Evolutionary conservation across 2,329 filamentous ascomycete species (phyloP), one percentile per base, ranked within the genome.

Genomic region (Albifimbria verrucaria): DNA sequence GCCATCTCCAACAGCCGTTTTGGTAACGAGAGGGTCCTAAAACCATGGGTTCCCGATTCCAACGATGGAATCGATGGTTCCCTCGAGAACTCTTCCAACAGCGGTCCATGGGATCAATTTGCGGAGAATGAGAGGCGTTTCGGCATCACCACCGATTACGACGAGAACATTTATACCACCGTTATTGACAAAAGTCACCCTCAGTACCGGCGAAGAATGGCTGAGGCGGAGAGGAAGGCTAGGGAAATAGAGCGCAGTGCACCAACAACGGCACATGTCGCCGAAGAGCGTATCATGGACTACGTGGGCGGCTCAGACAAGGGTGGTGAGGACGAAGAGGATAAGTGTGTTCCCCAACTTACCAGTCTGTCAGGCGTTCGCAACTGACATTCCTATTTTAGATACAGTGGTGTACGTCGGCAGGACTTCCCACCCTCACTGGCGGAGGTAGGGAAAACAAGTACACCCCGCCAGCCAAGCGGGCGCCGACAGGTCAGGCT

Each of bases 111-210:
- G 94, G 93, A 99, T 68, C 94, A 99, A 69, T 99, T 99, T 65
- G 89, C 90, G 53, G 87, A 83, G 57, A 97, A 97, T 65, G 90
- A 95, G 72, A 81, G 85, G 52, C 83, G 91, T 25, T 97, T 96
- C 66, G 94, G 94, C 32, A 74, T 95, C 39, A 90, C 85, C 71
- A 94, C 89, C 50, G 91, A 92, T 63, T 99, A 97, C 68, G 86
- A 97, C 65, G 94, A 97, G 72, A 92, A 90, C 62, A 85, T 94
- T 43, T 99, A 99, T 74, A 99, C 94, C 2, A 99, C 94, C 10
- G 76, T 83, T 41, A 95, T 99, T 65, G 85, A 99, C 71, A 90
- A 86, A 65, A 89, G 73, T 57, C 86, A 96, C 62, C 92, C 94
- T 1, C 79, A 88, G 51, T 97, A 95, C 71, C 86, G 83, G 58